phyloP scores from a whole-genome alignment of 352 stramenopile species.

The Halophytophthora batemanensis region DNA sequence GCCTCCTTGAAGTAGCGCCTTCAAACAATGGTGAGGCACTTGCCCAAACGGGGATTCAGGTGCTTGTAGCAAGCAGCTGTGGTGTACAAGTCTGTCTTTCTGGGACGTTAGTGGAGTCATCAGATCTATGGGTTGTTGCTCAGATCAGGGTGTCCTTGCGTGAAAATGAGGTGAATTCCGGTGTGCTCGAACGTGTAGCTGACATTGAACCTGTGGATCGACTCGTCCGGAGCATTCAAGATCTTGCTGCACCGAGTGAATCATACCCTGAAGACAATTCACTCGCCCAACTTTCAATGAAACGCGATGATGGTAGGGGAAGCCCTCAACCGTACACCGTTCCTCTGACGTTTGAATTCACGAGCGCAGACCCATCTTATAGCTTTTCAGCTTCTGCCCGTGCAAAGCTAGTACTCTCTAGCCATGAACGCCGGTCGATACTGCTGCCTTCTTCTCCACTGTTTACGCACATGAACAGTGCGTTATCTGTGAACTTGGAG shows the following conservation, averaged over 20 bases:
- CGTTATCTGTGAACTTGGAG: constrained; percentile 35
- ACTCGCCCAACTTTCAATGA: neutral
- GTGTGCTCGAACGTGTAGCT: neutral
- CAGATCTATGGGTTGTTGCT: constrained; percentile 35
- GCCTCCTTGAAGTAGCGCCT: neutral
- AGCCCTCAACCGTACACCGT: constrained; percentile 9
- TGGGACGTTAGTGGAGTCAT: constrained; percentile 12
- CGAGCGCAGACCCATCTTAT: constrained; percentile 41
- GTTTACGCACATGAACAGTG: constrained; percentile 10
- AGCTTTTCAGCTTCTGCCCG: constrained; percentile 28
- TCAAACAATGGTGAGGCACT: neutral
- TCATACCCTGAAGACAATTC: neutral
- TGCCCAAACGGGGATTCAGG: constrained; percentile 23
- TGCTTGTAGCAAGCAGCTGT: constrained; percentile 27
- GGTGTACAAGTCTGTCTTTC: constrained; percentile 38
- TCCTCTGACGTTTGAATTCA: constrained; percentile 36
- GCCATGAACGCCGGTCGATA: constrained; percentile 15
- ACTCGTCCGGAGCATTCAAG: constrained; percentile 3
- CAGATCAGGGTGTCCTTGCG: constrained; percentile 9
- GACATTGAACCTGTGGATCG: constrained; percentile 14
- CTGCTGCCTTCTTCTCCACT: constrained; percentile 13
- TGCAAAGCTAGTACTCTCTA: constrained; percentile 38
- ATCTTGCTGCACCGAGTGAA: too few relatives aligned
- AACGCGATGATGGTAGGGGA: neutral
- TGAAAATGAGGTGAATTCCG: neutral